A percentile compares a stretch with the other conserved stretches of the same genome.
Evolutionary conservation across 2,329 filamentous ascomycete genomes (phyloP).

Genomic region (Colletotrichum incanum): DNA sequence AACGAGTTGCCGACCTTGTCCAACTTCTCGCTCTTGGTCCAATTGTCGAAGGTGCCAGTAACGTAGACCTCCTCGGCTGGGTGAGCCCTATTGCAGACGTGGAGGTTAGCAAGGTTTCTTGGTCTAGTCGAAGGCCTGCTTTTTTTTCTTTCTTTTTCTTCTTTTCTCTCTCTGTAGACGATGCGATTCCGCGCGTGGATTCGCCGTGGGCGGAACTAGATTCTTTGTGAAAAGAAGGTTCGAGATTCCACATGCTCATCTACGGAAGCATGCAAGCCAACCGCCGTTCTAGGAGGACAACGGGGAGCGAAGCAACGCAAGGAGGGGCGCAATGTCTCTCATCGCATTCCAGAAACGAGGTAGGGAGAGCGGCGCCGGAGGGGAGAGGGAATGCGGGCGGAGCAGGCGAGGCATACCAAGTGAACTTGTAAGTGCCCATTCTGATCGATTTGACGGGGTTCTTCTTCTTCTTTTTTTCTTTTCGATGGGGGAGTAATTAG

Average conservation of each 20-base stretch:
- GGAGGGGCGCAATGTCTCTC: slow-evolving; percentile 9
- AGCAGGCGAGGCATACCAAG: slow-evolving; percentile 38
- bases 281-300: slow-evolving; percentile 3
- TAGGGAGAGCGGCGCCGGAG: slow-evolving; percentile 2
- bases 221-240: slow-evolving; percentile 27
- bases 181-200: slow-evolving; percentile 23
- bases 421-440: slow-evolving; percentile 44
- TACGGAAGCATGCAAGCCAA: slow-evolving; percentile 31
- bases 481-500: slow-evolving; percentile 3
- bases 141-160: background rate
- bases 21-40: slow-evolving; percentile 89
- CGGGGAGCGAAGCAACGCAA: slow-evolving; percentile 9
- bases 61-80: slow-evolving; percentile 90
- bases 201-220: slow-evolving; percentile 5
- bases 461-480: background rate
- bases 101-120: slow-evolving; percentile 35
- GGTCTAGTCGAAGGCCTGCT: slow-evolving; percentile 6
- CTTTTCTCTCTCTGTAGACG: background rate
- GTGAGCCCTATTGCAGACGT: slow-evolving; percentile 77
- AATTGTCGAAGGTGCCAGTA: slow-evolving; percentile 95
- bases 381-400: slow-evolving; percentile 20
- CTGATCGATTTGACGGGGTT: slow-evolving; percentile 15
- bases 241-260: slow-evolving; percentile 24
- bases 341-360: slow-evolving; percentile 28
- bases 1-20: slow-evolving; percentile 82